Evolutionary conservation across 2,329 filamentous ascomycete species (phyloP).

Genomic region (Phyllosticta citriasiana): DNA sequence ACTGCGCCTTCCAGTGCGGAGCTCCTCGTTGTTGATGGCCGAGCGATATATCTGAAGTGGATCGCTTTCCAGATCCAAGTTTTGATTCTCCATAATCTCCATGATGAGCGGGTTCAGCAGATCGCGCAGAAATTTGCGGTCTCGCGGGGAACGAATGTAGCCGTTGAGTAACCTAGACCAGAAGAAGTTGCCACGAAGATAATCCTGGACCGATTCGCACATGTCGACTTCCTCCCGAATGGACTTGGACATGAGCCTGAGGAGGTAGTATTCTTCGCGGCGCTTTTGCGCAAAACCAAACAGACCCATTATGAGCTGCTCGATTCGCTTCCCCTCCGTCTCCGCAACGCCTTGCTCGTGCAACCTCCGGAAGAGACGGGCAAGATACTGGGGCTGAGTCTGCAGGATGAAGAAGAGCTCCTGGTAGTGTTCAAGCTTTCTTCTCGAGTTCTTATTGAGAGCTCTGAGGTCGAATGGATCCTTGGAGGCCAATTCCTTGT

Average conservation of each 20-base stretch:
- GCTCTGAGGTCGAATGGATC: slow-evolving; percentile 96
- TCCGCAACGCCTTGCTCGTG: slow-evolving; percentile 77
- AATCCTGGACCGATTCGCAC: slow-evolving; percentile 67
- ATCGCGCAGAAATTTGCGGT: slow-evolving; percentile 85
- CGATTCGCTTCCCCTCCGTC: slow-evolving; percentile 85
- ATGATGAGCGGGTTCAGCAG: slow-evolving; percentile 76
- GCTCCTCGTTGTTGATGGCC: slow-evolving; percentile 93
- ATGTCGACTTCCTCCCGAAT: slow-evolving; percentile 77
- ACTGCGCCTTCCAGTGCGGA: slow-evolving; percentile 79
- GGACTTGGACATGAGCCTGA: slow-evolving; percentile 77
- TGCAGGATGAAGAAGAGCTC: slow-evolving; percentile 96
- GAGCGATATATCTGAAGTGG: slow-evolving; percentile 95
- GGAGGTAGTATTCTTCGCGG: slow-evolving; percentile 89
- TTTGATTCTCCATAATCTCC: slow-evolving; percentile 85
- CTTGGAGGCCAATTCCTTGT: slow-evolving; percentile 75
- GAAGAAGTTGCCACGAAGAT: slow-evolving; percentile 81
- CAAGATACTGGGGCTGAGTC: slow-evolving; percentile 90
- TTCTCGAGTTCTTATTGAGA: slow-evolving; percentile 89
- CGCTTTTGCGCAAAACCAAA: slow-evolving; percentile 97
- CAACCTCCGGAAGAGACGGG: slow-evolving; percentile 73
- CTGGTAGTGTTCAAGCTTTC: slow-evolving; percentile 94
- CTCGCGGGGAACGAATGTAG: slow-evolving; percentile 82
- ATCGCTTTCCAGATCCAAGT: slow-evolving; percentile 88
- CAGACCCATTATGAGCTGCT: slow-evolving; percentile 88
- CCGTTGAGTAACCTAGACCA: slow-evolving; percentile 79